Base-by-base conservation (phyloP, 805 yeast species). In the Pichia pseudocactophila region DNA sequence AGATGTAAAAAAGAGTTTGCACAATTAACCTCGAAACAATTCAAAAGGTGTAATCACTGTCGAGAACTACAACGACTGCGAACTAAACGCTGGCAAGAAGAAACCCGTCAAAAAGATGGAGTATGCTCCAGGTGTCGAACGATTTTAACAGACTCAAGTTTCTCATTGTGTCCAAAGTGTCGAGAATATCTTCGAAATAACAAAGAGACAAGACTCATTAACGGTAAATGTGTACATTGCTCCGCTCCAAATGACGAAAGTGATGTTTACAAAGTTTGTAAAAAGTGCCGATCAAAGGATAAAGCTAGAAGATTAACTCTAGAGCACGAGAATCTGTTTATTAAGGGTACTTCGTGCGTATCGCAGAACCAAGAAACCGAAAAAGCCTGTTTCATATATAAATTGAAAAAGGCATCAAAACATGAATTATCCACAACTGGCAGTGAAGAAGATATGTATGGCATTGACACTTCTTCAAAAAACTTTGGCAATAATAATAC, bases 211-310 rank as follows among this genome's bases (percentile, higher is more conserved):
- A 63, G 86, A 33, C 81, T 76, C 6, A 75, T 76, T 11, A 71
- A 69, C 49, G 85, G 86, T 1, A 71, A 71, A 51, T 80, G 86
- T 61, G 82, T 80, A 13, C 85, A 80, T 53, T 80, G 86, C 47
- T 66, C 78, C 1, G 82, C 83, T 2, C 77, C 79, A 7, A 69
- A 69, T 41, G 52, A 60, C 15, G 56, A 68, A 7, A 69, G 66
- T 42, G 64, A 70, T 1, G 66, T 65, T 40, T 79, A 64, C 58
- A 79, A 78, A 54, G 85, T 80, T n/a, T 80, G 86, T 54, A 63
- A 69, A 45, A 62, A 83, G 48, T 80, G 86, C 56, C 65, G 85
- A 44, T 73, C 68, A 37, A 77, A 75, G 50, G 85, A 78, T 54
- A 76, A 73, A 53, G 60, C 71, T 37, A 64, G 85, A 48, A 59